Evolutionary conservation across 2,329 filamentous ascomycete species (phyloP).

Genomic region (Elsinoe australis): DNA sequence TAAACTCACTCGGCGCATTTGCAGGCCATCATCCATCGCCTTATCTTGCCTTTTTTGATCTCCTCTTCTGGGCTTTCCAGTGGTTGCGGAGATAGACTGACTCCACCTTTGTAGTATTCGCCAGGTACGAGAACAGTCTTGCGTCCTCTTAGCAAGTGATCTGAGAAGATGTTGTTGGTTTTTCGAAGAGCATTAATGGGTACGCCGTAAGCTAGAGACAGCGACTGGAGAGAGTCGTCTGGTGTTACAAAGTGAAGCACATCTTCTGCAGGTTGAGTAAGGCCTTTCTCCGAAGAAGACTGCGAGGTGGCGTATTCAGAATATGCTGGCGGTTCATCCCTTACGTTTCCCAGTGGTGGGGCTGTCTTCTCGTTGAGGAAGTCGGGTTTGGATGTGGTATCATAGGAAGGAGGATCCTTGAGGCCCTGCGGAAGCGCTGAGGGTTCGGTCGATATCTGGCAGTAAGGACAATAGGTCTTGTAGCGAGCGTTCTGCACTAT

Average conservation of each 20-base stretch:
- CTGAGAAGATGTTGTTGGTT: conserved; percentile 62
- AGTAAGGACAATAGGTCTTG: conserved; percentile 62
- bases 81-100: conserved; percentile 61
- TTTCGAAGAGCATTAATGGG: conserved; percentile 55
- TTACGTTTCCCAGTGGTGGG: conserved; percentile 18
- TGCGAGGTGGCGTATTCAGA: conserved; percentile 30
- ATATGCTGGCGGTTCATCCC: conserved; percentile 41
- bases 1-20: conserved; percentile 63
- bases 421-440: conserved; percentile 57
- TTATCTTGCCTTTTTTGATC: conserved; percentile 59
- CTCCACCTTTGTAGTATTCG: conserved; percentile 58
- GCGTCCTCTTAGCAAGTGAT: conserved; percentile 62
- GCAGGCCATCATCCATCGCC: conserved; percentile 70
- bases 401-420: conserved; percentile 61
- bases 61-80: conserved; percentile 70
- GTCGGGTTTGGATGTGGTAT: conserved; percentile 25
- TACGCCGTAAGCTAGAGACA: conserved; percentile 65
- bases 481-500: conserved; percentile 63
- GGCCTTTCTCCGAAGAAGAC: conserved; percentile 28
- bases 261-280: conserved; percentile 46
- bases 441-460: conserved; percentile 59
- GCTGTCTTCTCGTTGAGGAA: conserved; percentile 20
- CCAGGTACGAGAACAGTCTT: conserved; percentile 65
- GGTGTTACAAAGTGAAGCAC: conserved; percentile 69
- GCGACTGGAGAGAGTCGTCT: conserved; percentile 57